Evolutionary conservation across 257 asterid genomes (phyloP).

Genomic region (Linderniella brevidens): DNA sequence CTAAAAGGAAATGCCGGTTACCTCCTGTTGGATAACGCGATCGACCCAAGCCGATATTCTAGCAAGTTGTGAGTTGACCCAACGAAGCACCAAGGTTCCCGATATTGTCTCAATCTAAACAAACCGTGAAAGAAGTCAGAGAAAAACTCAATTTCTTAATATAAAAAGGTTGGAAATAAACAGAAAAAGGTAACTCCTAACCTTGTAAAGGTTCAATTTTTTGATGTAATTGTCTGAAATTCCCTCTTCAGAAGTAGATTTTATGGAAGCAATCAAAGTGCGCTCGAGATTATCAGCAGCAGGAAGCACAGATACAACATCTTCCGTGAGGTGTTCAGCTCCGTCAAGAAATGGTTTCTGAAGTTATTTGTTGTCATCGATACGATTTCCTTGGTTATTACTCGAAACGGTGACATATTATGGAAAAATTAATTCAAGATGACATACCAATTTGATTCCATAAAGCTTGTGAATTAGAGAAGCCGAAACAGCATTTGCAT

Average conservation of each 20-base stretch:
- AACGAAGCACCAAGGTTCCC: conserved; percentile 92
- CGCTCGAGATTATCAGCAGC: conserved; percentile 89
- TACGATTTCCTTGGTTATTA: background rate
- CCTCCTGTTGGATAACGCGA: conserved; percentile 94
- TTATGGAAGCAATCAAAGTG: conserved; percentile 40
- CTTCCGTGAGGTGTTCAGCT: conserved; percentile 91
- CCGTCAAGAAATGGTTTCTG: conserved; percentile 87
- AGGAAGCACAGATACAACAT: conserved; percentile 79
- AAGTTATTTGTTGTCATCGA: conserved; percentile 6
- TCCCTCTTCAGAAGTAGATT: conserved; percentile 65
- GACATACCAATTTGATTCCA: conserved; percentile 71
- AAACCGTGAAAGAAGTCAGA: conserved; percentile 11
- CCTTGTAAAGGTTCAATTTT: conserved; percentile 71
- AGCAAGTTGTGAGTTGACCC: conserved; percentile 93
- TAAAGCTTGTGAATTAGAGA: conserved; percentile 86
- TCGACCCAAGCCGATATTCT: conserved; percentile 85
- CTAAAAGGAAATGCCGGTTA: conserved; percentile 17
- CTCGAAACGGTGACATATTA: background rate
- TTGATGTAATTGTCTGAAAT: conserved; percentile 51
- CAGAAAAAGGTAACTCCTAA: conserved; percentile 2
- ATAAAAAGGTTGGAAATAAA: background rate
- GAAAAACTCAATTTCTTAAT: background rate
- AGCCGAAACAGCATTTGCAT: conserved; percentile 70
- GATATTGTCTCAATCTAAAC: conserved; percentile 68
- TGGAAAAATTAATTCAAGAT: conserved; percentile 10